A percentile compares a stretch with the other conserved stretches of the same genome.
These are phyloP conservation scores for Heterobasidion annosum DNA, from an alignment of 1,284 basidiomycete genomes.

Conservation along the genomic window DNA sequence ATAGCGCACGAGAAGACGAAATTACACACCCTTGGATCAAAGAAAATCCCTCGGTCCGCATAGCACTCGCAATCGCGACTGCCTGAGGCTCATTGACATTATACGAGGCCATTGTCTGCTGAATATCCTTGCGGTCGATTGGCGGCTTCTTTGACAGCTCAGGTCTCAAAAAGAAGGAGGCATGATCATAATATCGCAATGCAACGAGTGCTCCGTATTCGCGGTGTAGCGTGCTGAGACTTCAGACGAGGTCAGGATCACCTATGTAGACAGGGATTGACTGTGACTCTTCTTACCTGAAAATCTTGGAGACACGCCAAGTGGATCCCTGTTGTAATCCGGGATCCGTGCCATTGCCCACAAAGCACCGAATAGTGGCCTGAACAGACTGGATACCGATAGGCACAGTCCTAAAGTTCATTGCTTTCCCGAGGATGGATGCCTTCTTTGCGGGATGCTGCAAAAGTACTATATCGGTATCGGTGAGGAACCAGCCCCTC, in stretches of 20 bases:
- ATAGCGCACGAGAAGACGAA: neutral
- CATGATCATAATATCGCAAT: constrained; percentile 78
- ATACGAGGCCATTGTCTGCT: constrained; percentile 62
- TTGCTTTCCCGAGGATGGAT: constrained; percentile 70
- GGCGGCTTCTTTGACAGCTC: constrained; percentile 39
- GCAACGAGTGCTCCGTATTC: constrained; percentile 87
- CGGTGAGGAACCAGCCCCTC: constrained; percentile 68
- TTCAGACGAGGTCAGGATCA: constrained; percentile 20
- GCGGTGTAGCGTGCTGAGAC: constrained; percentile 85
- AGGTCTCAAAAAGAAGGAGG: constrained; percentile 62
- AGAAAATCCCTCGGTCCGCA: constrained; percentile 74
- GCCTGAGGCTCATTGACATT: constrained; percentile 94
- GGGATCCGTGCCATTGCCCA: constrained; percentile 33
- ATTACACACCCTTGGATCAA: constrained; percentile 86
- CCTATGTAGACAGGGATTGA: neutral
- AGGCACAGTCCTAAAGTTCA: constrained; percentile 48
- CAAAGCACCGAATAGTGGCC: constrained; percentile 39
- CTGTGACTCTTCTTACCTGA: constrained; percentile 48
- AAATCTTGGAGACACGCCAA: constrained; percentile 77
- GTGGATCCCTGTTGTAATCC: constrained; percentile 54
- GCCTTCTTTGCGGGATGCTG: constrained; percentile 41
- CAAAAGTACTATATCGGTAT: constrained; percentile 75
- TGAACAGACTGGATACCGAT: constrained; percentile 36
- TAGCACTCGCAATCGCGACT: constrained; percentile 74
- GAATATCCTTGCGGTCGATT: constrained; percentile 47